Evolutionary conservation across 371 early-diverging fungal species (phyloP).

Genomic region (Mortierella sp.): DNA sequence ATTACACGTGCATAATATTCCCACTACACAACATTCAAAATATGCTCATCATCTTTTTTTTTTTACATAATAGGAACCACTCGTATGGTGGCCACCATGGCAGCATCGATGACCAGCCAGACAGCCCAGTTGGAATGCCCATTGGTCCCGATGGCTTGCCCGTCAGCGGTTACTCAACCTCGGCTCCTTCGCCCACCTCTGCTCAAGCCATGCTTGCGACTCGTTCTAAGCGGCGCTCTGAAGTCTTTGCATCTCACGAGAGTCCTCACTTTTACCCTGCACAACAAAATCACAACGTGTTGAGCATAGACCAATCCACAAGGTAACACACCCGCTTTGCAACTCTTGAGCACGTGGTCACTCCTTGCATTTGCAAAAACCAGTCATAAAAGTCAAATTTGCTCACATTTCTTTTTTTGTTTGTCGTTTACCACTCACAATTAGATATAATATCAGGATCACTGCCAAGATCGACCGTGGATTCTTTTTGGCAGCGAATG

Average conservation of each 20-base stretch:
- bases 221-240: constrained; percentile 39
- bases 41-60: neutral
- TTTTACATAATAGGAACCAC: constrained; percentile 21
- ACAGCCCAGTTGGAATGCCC: constrained; percentile 27
- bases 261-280: constrained; percentile 76
- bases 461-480: constrained; percentile 83
- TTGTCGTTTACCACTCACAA: neutral
- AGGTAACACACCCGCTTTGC: constrained; percentile 57
- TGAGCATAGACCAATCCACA: constrained; percentile 69
- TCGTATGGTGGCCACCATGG: constrained; percentile 39
- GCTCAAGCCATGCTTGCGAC: constrained; percentile 4
- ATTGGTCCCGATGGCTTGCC: constrained; percentile 18
- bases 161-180: constrained; percentile 26
- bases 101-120: constrained; percentile 32
- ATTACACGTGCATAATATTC: neutral
- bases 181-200: constrained; percentile 33
- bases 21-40: neutral
- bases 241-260: constrained; percentile 45
- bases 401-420: neutral
- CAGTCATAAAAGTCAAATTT: neutral
- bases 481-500: constrained; percentile 82
- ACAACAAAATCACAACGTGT: constrained; percentile 72
- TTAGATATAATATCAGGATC: constrained; percentile 61
- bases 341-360: neutral
- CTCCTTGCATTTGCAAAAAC: too few relatives aligned